Base-by-base conservation (phyloP, 495 filamentous ascomycete genomes). In the Thozetella sp. region DNA sequence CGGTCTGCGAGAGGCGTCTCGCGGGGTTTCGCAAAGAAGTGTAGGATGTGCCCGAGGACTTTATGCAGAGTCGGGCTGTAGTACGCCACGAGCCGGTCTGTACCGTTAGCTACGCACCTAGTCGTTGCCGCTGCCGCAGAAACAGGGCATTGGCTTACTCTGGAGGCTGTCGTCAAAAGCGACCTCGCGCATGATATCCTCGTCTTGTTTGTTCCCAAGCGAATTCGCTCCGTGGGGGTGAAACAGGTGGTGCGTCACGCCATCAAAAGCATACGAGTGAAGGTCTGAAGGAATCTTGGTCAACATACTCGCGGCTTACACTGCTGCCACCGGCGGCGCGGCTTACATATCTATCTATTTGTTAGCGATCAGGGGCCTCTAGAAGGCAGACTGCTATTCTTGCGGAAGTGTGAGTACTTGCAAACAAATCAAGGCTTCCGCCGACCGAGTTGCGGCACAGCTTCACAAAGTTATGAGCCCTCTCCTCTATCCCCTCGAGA, bases 211-310 rank as follows among this genome's bases (percentile, higher is more conserved):
- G 11, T 68, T 60, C 30, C 76, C 67, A 2, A 90, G 78, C 0
- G 86, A 88, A 55, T 84, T 74, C 15, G 84, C 77, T 0, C 84
- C 86, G 23, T 84, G 76, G 0, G 86, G 86, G 51, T 85, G 84
- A 64, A 89, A 89, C 43, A 89, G 75, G 58, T 87, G 85, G 65
- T 87, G 83, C 2, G 86, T 86, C 25, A 83, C 82, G 61, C 86
- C 86, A 66, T 90, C 87, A 17, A 88, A 80, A 1, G 87, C 86
- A 62, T 86, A 90, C 54, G 86, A 83, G 53, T 90, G 87, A 17
- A 74, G 60, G 46, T 54, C 72, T 74, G 51, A 20, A 46, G 19
- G 25, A 24, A 12, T 60, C 3, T 37, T 25, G 9, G 27, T 55
- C 25, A 62, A 27, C 51, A 55, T 58, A 19, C 23, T 15, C 22